These are phyloP conservation scores for Ascochyta viciae-villosae DNA, from an alignment of 2,329 filamentous ascomycete species.

Conservation along the genomic window DNA sequence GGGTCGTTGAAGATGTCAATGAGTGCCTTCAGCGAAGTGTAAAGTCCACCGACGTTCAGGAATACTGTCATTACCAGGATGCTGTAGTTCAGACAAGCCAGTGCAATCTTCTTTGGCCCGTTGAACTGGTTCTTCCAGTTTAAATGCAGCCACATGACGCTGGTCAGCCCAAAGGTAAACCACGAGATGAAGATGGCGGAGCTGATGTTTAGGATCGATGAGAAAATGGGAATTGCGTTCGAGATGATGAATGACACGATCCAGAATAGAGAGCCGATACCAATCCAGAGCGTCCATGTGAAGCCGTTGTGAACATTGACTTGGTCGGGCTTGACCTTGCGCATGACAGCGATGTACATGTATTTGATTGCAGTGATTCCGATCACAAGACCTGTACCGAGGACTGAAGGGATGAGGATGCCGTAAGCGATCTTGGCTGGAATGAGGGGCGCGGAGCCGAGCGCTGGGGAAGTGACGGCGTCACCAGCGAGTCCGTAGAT, in stretches of 20 bases:
- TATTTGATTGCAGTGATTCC: constrained; percentile 71
- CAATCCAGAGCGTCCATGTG: constrained; percentile 68
- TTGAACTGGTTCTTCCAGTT: constrained; percentile 48
- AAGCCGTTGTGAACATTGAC: constrained; percentile 54
- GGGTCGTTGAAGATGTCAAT: constrained; percentile 40
- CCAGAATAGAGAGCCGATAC: constrained; percentile 61
- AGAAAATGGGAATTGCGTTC: constrained; percentile 63
- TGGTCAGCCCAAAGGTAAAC: constrained; percentile 64
- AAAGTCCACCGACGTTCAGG: constrained; percentile 35
- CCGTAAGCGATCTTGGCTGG: constrained; percentile 72
- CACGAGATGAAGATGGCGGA: constrained; percentile 65
- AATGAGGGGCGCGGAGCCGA: constrained; percentile 65
- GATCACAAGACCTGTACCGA: constrained; percentile 74
- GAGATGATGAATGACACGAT: constrained; percentile 59
- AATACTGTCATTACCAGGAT: constrained; percentile 48
- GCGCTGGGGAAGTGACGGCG: constrained; percentile 68
- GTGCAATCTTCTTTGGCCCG: constrained; percentile 48
- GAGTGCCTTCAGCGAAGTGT: constrained; percentile 36
- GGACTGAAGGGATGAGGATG: constrained; percentile 71
- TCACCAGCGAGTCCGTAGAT: constrained; percentile 71
- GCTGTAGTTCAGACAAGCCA: constrained; percentile 55
- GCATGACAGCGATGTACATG: constrained; percentile 69
- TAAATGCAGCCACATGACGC: constrained; percentile 57
- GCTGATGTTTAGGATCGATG: constrained; percentile 68
- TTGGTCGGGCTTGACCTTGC: constrained; percentile 36